Conservation (phyloP, 73 alveolate genomes). For the Stentor roeselii region DNA sequence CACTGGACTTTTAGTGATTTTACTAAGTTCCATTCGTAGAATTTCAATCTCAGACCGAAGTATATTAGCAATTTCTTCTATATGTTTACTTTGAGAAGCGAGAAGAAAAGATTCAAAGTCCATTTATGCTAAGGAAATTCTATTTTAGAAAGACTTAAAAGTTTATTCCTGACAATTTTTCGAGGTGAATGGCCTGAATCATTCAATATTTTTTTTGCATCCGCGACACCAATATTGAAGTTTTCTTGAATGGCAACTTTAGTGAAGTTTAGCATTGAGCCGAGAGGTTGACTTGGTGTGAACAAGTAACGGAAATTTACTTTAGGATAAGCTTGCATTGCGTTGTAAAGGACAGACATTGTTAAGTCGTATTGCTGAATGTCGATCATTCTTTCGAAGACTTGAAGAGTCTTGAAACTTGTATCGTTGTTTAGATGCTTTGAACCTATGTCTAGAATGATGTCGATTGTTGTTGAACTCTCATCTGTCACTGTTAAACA, state of each 20-base stretch:
- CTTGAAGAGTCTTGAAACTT: slow-evolving; percentile 33
- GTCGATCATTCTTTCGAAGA: slow-evolving; percentile 38
- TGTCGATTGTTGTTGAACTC: slow-evolving; percentile 44
- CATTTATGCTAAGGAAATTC: too few relatives aligned
- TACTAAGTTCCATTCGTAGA: not conserved
- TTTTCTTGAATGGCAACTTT: too few relatives aligned
- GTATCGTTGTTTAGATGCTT: slow-evolving; percentile 6
- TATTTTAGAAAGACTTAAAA: too few relatives aligned
- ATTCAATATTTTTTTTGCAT: too few relatives aligned
- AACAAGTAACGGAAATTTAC: slow-evolving; percentile 37
- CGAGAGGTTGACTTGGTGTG: slow-evolving; percentile 36
- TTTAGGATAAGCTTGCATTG: slow-evolving; percentile 32
- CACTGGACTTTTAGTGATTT: not conserved
- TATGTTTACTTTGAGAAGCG: too few relatives aligned
- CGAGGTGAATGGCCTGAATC: too few relatives aligned
- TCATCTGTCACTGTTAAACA: slow-evolving; percentile 41
- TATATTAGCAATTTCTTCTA: not conserved
- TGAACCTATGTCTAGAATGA: slow-evolving; percentile 5
- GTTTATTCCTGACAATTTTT: too few relatives aligned
- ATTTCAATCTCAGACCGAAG: not conserved
- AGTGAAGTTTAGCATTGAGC: too few relatives aligned
- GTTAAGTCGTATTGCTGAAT: slow-evolving; percentile 35
- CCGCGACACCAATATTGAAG: too few relatives aligned
- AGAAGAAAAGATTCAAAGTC: too few relatives aligned
- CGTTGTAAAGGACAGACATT: slow-evolving; percentile 39